These are phyloP conservation scores for Papiliotrema laurentii DNA, from an alignment of 1,284 basidiomycete species.

Conservation along the genomic window DNA sequence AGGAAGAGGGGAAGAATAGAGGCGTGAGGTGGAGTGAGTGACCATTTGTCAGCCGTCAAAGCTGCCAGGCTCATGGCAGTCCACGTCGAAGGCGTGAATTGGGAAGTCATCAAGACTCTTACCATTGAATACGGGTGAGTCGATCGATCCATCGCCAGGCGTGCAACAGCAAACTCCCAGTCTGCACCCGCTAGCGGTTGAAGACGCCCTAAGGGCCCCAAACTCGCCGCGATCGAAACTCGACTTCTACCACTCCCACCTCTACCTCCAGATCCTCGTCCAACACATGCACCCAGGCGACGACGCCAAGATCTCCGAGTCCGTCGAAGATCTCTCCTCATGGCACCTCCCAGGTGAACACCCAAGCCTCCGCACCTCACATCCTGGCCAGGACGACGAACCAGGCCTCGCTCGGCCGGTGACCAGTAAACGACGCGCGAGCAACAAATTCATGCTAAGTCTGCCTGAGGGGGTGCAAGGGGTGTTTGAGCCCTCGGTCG, in stretches of 20 bases:
- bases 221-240: constrained; percentile 45
- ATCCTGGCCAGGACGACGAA: background rate
- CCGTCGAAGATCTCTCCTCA: constrained; percentile 17
- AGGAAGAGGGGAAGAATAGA: constrained; percentile 28
- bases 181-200: constrained; percentile 47
- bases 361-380: background rate
- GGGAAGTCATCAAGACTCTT: constrained; percentile 45
- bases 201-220: constrained; percentile 42
- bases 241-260: constrained; percentile 46
- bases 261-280: constrained; percentile 46
- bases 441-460: constrained; percentile 7
- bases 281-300: constrained; percentile 42
- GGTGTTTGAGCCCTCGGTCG: constrained; percentile 42
- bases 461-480: constrained; percentile 45
- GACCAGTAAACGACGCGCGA: background rate
- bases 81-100: constrained; percentile 47
- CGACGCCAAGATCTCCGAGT: constrained; percentile 16
- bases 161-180: constrained; percentile 18
- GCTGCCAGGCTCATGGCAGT: constrained; percentile 17
- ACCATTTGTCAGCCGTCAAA: background rate
- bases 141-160: background rate
- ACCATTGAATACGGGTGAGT: constrained; percentile 38
- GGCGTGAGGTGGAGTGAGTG: constrained; percentile 44
- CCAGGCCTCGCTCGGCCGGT: background rate
- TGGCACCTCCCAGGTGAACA: background rate